Evolutionary conservation across 352 stramenopile species (phyloP), one percentile per base, ranked within the genome.

Genomic region (Globisporangium radiosum): DNA sequence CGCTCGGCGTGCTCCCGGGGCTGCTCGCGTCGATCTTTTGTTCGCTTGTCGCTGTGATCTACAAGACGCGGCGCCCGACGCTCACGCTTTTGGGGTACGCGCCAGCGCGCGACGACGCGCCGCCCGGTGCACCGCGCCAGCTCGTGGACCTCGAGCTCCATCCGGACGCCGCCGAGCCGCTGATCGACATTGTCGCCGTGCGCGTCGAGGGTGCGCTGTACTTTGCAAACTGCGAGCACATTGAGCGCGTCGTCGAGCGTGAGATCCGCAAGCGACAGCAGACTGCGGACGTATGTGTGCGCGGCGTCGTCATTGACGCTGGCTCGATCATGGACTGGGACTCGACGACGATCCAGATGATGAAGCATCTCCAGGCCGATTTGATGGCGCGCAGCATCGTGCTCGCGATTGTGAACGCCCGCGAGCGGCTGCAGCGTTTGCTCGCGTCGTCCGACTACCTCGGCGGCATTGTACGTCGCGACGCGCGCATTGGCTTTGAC

Each of bases 281-380:
- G 25, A 79, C 63, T 0, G 68, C 76, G 25, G 69, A 63, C 37
- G 72, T 81, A 37, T 57, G 48, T 39, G 75, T 88, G 43, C 68
- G 68, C 43, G 80, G 80, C 40, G 77, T 90, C 42, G 70, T 87
- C 7, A 87, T 92, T 50, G 84, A 93, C 54, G 81, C 81, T 38
- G 70, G 72, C 25, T 91, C 73, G 51, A 85, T 91, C 56, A 90
- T 90, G 77, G 84, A 93, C 52, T 89, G 82, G 75, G 84, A 93
- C 62, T 88, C 79, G 10, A 93, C 84, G 0, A 90, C 84, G 15
- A 89, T 93, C 47, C 84, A 93, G 60, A 89, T 90, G 79, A 89
- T 93, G 76, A 90, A 93, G 57, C 74, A 86, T 48, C 60, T 93
- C 39, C 80, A 87, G 49, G 62, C 77, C 44, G 76, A 89, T 38